Percentiles rank a stretch among this genome's conserved stretches.
phyloP scores from a whole-genome alignment of 371 early-diverging fungal genomes.

The Syncephalastrum monosporum region DNA sequence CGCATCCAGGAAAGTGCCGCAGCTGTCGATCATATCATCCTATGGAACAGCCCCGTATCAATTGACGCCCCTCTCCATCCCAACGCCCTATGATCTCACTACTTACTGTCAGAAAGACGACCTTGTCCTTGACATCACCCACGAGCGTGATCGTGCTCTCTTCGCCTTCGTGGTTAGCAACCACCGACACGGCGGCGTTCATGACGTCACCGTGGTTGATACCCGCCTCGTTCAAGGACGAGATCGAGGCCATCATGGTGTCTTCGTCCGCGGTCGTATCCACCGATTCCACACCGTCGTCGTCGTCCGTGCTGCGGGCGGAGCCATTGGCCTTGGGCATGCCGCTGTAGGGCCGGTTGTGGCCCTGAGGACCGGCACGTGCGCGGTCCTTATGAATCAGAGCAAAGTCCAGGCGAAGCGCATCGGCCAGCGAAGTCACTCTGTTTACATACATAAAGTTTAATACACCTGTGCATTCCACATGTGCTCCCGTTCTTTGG shows the following conservation, averaged over 20 bases:
- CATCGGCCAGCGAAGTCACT: constrained; percentile 95
- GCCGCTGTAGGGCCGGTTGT: constrained; percentile 51
- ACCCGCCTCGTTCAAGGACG: constrained; percentile 44
- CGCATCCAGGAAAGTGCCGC: constrained; percentile 87
- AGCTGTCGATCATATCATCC: constrained; percentile 92
- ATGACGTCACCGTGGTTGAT: constrained; percentile 34
- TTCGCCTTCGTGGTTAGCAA: constrained; percentile 55
- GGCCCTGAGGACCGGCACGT: constrained; percentile 57
- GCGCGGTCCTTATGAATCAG: constrained; percentile 90
- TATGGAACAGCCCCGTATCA: constrained; percentile 13
- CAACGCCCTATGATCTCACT: neutral
- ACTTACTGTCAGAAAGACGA: constrained; percentile 87
- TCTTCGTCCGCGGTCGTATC: constrained; percentile 27
- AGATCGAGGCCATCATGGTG: constrained; percentile 39
- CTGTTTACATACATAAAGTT: constrained; percentile 31
- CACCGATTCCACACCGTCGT: constrained; percentile 18
- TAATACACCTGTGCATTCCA: neutral
- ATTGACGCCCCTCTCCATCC: neutral
- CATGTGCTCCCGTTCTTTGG: neutral
- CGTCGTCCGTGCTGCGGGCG: constrained; percentile 41
- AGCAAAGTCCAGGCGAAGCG: constrained; percentile 92
- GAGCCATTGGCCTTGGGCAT: constrained; percentile 48
- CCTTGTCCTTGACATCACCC: constrained; percentile 88
- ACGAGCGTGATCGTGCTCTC: constrained; percentile 76
- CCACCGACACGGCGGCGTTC: constrained; percentile 51